Percentiles rank a stretch among this genome's conserved stretches.
Conservation (phyloP, 108 stramenopile species). For the Epipyxis sp. region DNA sequence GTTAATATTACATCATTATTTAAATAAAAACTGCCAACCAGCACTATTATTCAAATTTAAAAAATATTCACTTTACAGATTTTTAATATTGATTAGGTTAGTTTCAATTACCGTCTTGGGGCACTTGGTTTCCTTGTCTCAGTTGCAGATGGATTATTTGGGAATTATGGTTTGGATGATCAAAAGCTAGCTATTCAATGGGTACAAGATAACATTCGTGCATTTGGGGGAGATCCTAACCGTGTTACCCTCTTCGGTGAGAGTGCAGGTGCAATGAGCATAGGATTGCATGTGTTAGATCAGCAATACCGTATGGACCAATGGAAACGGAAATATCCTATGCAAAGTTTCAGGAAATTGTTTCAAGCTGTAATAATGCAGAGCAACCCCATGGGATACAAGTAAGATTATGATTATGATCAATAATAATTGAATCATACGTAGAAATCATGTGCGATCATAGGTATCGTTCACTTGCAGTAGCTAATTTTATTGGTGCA, state of each 20-base stretch:
- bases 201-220: slow-evolving; percentile 66
- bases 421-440: no score
- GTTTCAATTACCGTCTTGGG: slow-evolving; percentile 55
- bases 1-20: slow-evolving; percentile 50
- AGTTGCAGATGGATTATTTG: slow-evolving; percentile 41
- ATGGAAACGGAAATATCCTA: no score
- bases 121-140: slow-evolving; percentile 58
- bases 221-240: slow-evolving; percentile 78
- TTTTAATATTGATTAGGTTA: no score
- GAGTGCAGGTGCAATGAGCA: slow-evolving; percentile 73
- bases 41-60: slow-evolving; percentile 30
- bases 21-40: slow-evolving; percentile 34
- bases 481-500: slow-evolving; percentile 75
- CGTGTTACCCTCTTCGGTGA: slow-evolving; percentile 76
- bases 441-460: no score
- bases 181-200: slow-evolving; percentile 74
- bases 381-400: slow-evolving; percentile 71
- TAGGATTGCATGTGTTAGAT: slow-evolving; percentile 65
- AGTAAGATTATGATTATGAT: no score
- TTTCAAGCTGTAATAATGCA: slow-evolving; percentile 54
- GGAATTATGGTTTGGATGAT: slow-evolving; percentile 60
- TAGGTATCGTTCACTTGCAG: slow-evolving; percentile 63
- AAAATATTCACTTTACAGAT: slow-evolving; percentile 19
- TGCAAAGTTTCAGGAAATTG: slow-evolving; percentile 20
- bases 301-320: not conserved